phyloP scores from a whole-genome alignment of 2,329 filamentous ascomycete genomes.

The Corynespora cassiicola region DNA sequence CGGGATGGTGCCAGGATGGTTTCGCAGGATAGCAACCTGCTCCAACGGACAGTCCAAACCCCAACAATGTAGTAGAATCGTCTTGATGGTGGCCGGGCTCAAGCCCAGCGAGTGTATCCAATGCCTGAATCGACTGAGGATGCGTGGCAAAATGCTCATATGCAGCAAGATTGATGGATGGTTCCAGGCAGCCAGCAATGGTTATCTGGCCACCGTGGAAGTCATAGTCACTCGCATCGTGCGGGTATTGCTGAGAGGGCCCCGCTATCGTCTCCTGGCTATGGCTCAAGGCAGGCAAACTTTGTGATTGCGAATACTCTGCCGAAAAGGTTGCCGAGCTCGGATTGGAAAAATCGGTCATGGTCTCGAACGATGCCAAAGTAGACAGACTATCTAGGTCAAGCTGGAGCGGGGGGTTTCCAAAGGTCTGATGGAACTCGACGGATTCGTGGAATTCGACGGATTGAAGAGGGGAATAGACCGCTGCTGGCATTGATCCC shows the following conservation, averaged over 20 bases:
- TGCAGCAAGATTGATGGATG: slow-evolving; percentile 28
- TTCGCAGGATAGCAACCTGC: slow-evolving; percentile 29
- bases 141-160: slow-evolving; percentile 24
- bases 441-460: background rate
- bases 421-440: too few species aligned
- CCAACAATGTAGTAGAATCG: too few species aligned
- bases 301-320: slow-evolving; percentile 33
- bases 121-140: slow-evolving; percentile 4
- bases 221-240: slow-evolving; percentile 47
- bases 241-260: slow-evolving; percentile 16
- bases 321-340: slow-evolving; percentile 30
- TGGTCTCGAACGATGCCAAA: slow-evolving; percentile 23
- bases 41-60: too few species aligned
- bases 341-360: slow-evolving; percentile 28
- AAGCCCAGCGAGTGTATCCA: slow-evolving; percentile 23
- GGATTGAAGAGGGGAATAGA: too few species aligned
- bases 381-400: slow-evolving; percentile 21
- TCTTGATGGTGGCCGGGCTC: slow-evolving; percentile 17
- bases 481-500: slow-evolving; percentile 2
- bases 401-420: slow-evolving; percentile 37
- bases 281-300: slow-evolving; percentile 26
- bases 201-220: slow-evolving; percentile 49
- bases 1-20: slow-evolving; percentile 25
- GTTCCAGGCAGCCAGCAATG: slow-evolving; percentile 44
- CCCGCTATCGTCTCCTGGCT: slow-evolving; percentile 21